Evolutionary conservation across 1,139 yeast species (phyloP), one percentile per base, ranked within the genome.

Genomic region (Protomyces inouyei): DNA sequence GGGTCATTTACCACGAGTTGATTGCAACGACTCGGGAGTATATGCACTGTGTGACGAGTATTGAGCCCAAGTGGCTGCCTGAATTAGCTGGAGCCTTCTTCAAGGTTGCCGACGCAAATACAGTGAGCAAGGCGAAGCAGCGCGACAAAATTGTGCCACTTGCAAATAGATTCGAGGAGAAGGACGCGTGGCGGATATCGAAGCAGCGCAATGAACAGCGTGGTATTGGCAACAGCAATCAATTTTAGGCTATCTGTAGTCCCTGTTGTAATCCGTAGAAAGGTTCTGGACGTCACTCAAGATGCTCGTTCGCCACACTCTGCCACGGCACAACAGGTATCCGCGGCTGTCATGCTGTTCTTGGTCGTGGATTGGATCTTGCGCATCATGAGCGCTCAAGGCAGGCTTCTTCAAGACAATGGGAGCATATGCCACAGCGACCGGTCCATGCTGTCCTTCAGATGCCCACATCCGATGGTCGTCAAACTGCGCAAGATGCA

Each of bases 81-180:
- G 91, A 88, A 70, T 82, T 84, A 48, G 98, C 98, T 1, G 97
- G 98, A 0, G 84, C 85, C 61, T 92, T 86, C 75, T 93, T 88
- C 80, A 85, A 85, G 73, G 81, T 80, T 9, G 82, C 86, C 0
- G 85, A 83, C 69, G 64, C 71, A 9, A 67, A 72, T 37, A 76
- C 78, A 63, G 69, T 74, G 71, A 76, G 73, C 74, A 80, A 68
- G 73, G 77, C 76, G 72, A 80, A 78, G 68, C 75, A 76, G 16
- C 74, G 75, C 65, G 84, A 82, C 70, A 82, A 82, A 70, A 83
- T 86, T 57, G 83, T 80, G 59, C 95, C 96, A 2, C 75, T 88
- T 67, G 82, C 80, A 72, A 83, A 85, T 68, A 80, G 80, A 65
- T 83, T 78, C 69, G 77, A 84, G 3, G 82, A 79, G 71, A 84